Evolutionary conservation across 306 rosid species (phyloP).

Genomic region (Clitoria ternatea): DNA sequence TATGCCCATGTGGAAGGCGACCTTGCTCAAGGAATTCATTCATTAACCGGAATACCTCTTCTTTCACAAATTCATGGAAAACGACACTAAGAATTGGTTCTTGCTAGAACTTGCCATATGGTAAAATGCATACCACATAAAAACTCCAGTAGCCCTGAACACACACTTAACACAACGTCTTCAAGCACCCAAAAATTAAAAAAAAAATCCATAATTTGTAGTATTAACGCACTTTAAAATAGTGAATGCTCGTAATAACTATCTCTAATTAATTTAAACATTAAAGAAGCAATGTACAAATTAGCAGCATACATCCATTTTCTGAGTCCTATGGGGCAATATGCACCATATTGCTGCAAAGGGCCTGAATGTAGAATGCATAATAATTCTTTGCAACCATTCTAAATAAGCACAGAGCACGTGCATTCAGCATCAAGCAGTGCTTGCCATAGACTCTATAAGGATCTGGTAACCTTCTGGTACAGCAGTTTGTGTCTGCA

Average conservation of each 20-base stretch:
- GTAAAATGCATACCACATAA: not conserved
- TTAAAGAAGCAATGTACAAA: conserved; percentile 29
- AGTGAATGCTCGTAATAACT: conserved; percentile 1
- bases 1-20: too few species aligned
- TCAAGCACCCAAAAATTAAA: too few species aligned
- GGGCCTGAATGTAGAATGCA: conserved; percentile 25
- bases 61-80: too few species aligned
- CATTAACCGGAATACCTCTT: too few species aligned
- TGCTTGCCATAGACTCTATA: conserved; percentile 84
- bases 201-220: not conserved
- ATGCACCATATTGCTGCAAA: conserved; percentile 23
- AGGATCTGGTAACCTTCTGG: conserved; percentile 93
- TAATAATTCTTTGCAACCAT: conserved; percentile 19
- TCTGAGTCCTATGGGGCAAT: conserved; percentile 27
- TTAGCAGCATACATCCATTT: conserved; percentile 11
- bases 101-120: not conserved
- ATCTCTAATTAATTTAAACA: conserved; percentile 23
- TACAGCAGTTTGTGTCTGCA: conserved; percentile 59
- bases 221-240: not conserved
- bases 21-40: too few species aligned
- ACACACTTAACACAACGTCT: not conserved
- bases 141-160: not conserved
- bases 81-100: too few species aligned
- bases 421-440: conserved; percentile 39
- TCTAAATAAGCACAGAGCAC: conserved; percentile 19